Conservation (phyloP, 768 basidiomycete species). For the Suillus discolor region DNA sequence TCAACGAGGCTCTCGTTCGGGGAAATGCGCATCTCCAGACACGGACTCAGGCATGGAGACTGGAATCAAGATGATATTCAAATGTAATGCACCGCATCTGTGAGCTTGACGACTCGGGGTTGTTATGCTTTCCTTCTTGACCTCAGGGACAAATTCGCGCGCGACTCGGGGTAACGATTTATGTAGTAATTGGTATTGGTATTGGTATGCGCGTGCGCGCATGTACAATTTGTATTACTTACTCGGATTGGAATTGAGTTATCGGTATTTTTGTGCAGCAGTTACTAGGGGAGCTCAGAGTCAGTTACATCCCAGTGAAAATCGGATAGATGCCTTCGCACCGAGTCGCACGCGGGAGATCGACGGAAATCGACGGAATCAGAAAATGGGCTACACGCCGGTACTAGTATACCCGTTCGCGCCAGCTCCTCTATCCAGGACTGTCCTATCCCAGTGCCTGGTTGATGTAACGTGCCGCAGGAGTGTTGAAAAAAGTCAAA, state of each 20-base stretch:
- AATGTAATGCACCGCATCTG: not conserved
- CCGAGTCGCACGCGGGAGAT: too few relatives aligned
- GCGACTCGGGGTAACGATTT: not conserved
- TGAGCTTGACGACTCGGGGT: not conserved
- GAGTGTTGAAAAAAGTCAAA: too few relatives aligned
- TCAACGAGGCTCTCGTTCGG: conserved; percentile 33
- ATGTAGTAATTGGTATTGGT: not conserved
- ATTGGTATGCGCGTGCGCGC: not conserved
- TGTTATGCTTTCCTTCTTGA: not conserved
- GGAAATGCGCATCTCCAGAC: not conserved
- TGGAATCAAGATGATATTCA: too few relatives aligned
- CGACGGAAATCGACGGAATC: too few relatives aligned
- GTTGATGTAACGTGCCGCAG: too few relatives aligned
- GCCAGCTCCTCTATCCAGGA: too few relatives aligned
- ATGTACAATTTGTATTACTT: conserved; percentile 4
- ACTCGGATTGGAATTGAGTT: not conserved
- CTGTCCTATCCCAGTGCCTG: too few relatives aligned
- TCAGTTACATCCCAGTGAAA: too few relatives aligned
- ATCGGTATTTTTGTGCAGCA: not conserved
- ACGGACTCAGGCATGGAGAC: not conserved
- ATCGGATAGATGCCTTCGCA: too few relatives aligned
- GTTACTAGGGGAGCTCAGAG: too few relatives aligned
- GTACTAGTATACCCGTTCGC: too few relatives aligned
- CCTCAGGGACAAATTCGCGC: not conserved
- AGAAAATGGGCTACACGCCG: too few relatives aligned